Evolutionary conservation across 371 early-diverging fungal genomes (phyloP), one percentile per base, ranked within the genome.

Genomic region (Rhizopus arrhizus): DNA sequence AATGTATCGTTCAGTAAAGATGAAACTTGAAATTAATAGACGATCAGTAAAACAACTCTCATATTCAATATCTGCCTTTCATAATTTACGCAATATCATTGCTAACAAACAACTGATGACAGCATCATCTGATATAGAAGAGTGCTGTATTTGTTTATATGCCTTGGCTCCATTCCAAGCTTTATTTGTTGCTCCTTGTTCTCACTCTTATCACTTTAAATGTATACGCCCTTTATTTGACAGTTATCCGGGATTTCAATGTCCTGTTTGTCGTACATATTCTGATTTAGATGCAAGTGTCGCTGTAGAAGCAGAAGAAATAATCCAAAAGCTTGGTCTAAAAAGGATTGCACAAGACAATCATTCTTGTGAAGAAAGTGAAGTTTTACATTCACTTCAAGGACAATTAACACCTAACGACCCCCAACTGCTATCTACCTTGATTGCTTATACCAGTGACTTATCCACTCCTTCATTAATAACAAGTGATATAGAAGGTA

Each of bases 101-200:
- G 42, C 32, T 22, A 16, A 47, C 22, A 42, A 61, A 28, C 41
- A 45, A 15, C 48, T 22, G 53, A 51, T 53, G 16, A 35, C 57
- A 47, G 31, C 33, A 28, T 35, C 41, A 59, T 38, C 41, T 51
- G 56, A 51, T 13, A 47, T 75, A 1, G 82, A 78, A 56, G 98
- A 97, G 68, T 97, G 98, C 75, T 95, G 96, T 72, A 97, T 97
- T 62, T 97, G 98, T 74, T 82, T 97, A 45, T 92, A 89, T 67
- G 82, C 90, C 50, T 85, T 96, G 60, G 88, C 88, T 6, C 93
- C 94, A 12, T 92, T 90, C 76, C 96, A 96, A 76, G 94, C 96
- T 7, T 82, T 97, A 47, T 97, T 97, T 68, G 83, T 96, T 13
- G 91, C 97, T 5, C 96, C 97, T 2, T 96, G 97, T 67, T 94